Evolutionary conservation across 1,284 basidiomycete genomes (phyloP).

Genomic region (Trametes polyzona): DNA sequence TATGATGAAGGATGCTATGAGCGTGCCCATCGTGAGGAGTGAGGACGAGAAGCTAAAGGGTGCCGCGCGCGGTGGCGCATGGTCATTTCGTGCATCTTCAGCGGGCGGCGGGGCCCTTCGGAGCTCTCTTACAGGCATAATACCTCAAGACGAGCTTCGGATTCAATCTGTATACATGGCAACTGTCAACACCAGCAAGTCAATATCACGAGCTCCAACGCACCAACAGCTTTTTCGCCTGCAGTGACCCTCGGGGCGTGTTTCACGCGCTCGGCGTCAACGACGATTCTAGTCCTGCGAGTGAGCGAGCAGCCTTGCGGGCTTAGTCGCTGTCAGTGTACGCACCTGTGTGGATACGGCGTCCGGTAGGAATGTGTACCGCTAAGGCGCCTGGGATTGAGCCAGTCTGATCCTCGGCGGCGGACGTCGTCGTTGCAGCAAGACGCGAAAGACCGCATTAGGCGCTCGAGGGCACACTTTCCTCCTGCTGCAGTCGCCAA

Average conservation of each 20-base stretch:
- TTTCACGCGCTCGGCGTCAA: no score
- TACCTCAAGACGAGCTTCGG: no score
- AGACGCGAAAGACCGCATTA: neutral
- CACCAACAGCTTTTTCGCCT: no score
- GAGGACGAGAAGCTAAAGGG: slow-evolving; percentile 20
- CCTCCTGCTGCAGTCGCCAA: no score
- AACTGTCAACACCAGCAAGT: no score
- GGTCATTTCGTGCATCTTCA: neutral
- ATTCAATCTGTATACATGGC: no score
- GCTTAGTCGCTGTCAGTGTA: no score
- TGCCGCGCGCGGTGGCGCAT: neutral
- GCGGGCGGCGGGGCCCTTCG: neutral
- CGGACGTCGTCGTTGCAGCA: neutral
- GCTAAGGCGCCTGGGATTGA: neutral
- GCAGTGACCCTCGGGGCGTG: no score
- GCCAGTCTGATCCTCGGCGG: neutral
- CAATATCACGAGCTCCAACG: no score
- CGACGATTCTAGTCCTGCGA: no score
- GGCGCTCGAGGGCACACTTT: neutral
- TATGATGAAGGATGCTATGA: slow-evolving; percentile 12
- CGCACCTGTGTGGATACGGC: no score
- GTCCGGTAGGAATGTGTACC: neutral
- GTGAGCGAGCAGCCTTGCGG: no score
- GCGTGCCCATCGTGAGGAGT: slow-evolving; percentile 14
- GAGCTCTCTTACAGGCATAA: neutral